A percentile compares a stretch with the other conserved stretches of the same genome.
Evolutionary conservation across 768 basidiomycete species (phyloP).

Genomic region (Mycena chlorophos): DNA sequence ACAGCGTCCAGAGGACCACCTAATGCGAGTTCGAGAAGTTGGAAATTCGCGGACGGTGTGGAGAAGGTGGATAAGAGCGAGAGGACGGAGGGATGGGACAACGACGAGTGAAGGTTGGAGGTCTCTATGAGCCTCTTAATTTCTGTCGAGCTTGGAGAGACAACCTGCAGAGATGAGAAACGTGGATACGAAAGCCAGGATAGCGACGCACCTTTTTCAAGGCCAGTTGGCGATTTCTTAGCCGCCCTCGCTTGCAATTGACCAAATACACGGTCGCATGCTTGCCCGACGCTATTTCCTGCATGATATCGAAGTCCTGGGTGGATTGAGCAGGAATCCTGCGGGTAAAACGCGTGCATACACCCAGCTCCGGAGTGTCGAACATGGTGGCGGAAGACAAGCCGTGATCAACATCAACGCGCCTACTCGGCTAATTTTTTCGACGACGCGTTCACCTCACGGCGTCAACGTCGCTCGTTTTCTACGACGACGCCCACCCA

Average conservation of each 20-base stretch:
- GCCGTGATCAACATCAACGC: not conserved
- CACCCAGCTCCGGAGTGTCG: slow-evolving; percentile 10
- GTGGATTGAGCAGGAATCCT: not conserved
- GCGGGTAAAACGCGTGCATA: not conserved
- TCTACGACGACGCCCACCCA: not conserved
- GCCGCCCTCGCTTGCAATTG: slow-evolving; percentile 44
- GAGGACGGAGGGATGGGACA: slow-evolving; percentile 52
- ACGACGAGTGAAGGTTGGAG: slow-evolving; percentile 37
- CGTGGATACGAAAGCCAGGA: not conserved
- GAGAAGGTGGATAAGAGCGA: slow-evolving; percentile 45
- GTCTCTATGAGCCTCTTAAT: slow-evolving; percentile 14
- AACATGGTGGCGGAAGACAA: not conserved
- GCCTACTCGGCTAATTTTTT: not conserved
- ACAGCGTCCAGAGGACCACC: slow-evolving; percentile 38
- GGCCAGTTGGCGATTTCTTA: slow-evolving; percentile 43
- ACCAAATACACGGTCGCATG: slow-evolving; percentile 39
- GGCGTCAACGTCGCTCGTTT: not conserved
- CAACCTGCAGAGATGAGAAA: slow-evolving; percentile 10
- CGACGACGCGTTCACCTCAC: not conserved
- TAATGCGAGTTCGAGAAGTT: slow-evolving; percentile 48
- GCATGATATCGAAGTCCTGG: slow-evolving; percentile 42
- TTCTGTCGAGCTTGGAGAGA: slow-evolving; percentile 8
- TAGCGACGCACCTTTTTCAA: slow-evolving; percentile 40
- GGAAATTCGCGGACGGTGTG: slow-evolving; percentile 32
- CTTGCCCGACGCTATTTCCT: slow-evolving; percentile 31